A percentile compares a stretch with the other conserved stretches of the same genome.
These are phyloP conservation scores for Coleophoma crateriformis DNA, from an alignment of 2,329 filamentous ascomycete genomes.

Conservation along the genomic window DNA sequence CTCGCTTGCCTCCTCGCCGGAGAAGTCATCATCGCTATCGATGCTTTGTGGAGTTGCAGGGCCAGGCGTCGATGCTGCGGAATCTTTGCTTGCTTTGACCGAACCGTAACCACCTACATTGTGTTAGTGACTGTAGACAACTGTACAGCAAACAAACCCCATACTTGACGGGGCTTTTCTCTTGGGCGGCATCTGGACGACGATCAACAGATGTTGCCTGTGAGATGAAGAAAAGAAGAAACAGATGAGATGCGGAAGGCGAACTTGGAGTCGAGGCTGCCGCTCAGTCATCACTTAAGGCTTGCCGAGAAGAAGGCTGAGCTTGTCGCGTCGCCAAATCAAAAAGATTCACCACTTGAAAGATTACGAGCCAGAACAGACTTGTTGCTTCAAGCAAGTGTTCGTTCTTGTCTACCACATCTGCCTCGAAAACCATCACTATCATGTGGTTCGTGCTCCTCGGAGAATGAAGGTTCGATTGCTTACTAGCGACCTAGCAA, in stretches of 20 bases:
- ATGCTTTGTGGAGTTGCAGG: slow-evolving; percentile 54
- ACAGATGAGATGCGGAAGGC: background rate
- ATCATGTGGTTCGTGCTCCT: slow-evolving; percentile 22
- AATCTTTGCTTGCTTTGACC: slow-evolving; percentile 50
- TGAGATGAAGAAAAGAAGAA: slow-evolving; percentile 3
- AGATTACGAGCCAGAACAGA: too few species aligned
- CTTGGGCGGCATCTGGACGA: slow-evolving; percentile 58
- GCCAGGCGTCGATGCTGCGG: slow-evolving; percentile 54
- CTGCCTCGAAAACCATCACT: too few species aligned
- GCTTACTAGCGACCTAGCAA: slow-evolving; percentile 55
- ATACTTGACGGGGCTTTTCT: slow-evolving; percentile 58
- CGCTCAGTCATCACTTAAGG: slow-evolving; percentile 6
- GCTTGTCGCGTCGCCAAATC: background rate
- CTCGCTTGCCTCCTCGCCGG: slow-evolving; percentile 45
- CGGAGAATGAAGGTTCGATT: background rate
- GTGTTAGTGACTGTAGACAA: slow-evolving; percentile 26
- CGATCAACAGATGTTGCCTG: slow-evolving; percentile 14
- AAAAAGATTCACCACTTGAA: too few species aligned
- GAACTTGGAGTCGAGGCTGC: slow-evolving; percentile 6
- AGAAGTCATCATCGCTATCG: slow-evolving; percentile 46
- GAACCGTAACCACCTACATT: slow-evolving; percentile 37
- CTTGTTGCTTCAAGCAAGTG: too few species aligned
- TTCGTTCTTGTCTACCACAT: too few species aligned
- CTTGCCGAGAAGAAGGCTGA: background rate
- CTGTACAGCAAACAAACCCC: slow-evolving; percentile 21